Base-by-base conservation (phyloP, 805 yeast genomes). In the Candida tallmaniae region DNA sequence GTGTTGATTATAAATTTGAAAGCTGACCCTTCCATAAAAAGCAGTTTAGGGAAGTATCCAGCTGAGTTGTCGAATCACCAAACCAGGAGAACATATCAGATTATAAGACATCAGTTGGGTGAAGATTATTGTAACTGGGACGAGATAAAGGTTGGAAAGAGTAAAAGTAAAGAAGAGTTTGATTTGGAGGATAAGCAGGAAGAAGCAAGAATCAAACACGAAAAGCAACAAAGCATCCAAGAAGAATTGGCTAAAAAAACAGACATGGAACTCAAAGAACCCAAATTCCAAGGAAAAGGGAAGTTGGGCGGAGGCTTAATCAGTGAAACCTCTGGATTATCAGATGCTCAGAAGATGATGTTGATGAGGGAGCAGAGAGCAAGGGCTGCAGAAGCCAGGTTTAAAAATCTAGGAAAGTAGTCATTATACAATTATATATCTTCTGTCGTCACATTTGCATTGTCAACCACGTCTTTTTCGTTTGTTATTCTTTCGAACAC, bases 331-430 rank as follows among this genome's bases (percentile, higher is more conserved):
- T 70, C 73, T 28, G 80, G 88, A 0, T 64, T 90, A 35, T 71
- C 78, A 6, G 87, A 80, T 1, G 86, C 78, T 17, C 96, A 89
- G 44, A 73, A 77, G 48, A 69, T 72, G 71, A 73, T 80, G 48
- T 61, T 93, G 14, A 88, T 89, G 83, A 75, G 98, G 40, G 98
- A 93, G 50, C 89, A 89, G 51, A 70, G 97, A 35, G 97, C 97
- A 1, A 73, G 97, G 36, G 98, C 98, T 0, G 97, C 95, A 0
- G 97, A 93, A 55, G 95, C 90, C 0, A 70, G 98, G 46, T 48
- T 85, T 36, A 57, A 51, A 27, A 28, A 28, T 7, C 15, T 29
- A 9, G 24, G 5, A 10, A 24, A 13, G 6, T 7, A 29, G 5
- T 29, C 6, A 29, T n/a, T 16, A 29, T 29, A 29, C 24, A 24